These are phyloP conservation scores for Aspergillus baeticus DNA, from an alignment of 495 filamentous ascomycete genomes.

Conservation along the genomic window DNA sequence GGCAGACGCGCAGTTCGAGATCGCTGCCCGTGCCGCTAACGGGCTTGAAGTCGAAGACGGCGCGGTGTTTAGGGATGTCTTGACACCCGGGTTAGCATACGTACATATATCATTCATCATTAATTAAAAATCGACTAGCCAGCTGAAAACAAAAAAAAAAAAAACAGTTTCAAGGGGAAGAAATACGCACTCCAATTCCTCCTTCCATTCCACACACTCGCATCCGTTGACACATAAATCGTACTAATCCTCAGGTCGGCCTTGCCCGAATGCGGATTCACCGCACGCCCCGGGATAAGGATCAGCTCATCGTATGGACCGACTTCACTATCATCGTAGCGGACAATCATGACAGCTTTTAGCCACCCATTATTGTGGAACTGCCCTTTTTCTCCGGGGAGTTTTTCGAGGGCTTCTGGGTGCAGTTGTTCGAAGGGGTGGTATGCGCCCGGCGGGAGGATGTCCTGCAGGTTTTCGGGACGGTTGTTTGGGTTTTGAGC, in stretches of 20 bases:
- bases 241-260: neutral
- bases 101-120: no score
- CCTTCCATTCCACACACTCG: conserved; percentile 8
- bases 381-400: neutral
- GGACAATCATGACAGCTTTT: conserved; percentile 1
- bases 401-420: neutral
- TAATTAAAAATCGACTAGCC: no score
- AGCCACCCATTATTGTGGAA: neutral
- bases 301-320: conserved; percentile 4
- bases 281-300: neutral
- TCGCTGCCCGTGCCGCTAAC: neutral
- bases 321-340: neutral
- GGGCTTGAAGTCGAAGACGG: neutral
- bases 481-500: conserved; percentile 6
- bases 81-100: no score
- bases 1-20: neutral
- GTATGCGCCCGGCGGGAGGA: conserved; percentile 1
- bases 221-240: conserved; percentile 2
- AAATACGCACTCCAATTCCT: conserved; percentile 3
- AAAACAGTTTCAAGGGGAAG: neutral
- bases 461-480: neutral
- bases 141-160: neutral
- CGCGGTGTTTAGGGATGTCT: conserved; percentile 10
- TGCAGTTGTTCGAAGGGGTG: neutral
- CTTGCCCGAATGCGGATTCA: neutral